These are phyloP conservation scores for Paramecium tetraurelia DNA, from an alignment of 73 alveolate genomes.

Conservation along the genomic window DNA sequence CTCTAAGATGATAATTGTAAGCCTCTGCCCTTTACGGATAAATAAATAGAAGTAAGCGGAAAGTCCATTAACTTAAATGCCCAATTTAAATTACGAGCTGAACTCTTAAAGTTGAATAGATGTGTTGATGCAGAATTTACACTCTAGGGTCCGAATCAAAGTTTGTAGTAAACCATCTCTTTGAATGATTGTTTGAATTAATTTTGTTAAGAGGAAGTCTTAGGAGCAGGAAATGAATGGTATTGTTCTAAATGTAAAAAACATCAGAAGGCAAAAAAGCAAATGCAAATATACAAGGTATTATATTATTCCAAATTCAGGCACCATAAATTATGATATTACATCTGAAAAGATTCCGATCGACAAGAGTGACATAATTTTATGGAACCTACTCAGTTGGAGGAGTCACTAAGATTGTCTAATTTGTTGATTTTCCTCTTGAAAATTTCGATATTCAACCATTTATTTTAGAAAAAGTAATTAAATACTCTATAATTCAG, in stretches of 20 bases:
- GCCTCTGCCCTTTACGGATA: background rate
- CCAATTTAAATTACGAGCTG: background rate
- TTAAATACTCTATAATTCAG: background rate
- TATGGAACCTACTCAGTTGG: conserved; percentile 18
- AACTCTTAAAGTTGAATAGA: background rate
- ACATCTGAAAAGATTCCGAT: conserved; percentile 82
- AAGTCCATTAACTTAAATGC: background rate
- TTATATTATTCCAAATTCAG: background rate
- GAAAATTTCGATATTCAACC: conserved; percentile 71
- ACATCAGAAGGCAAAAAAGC: conserved; percentile 78
- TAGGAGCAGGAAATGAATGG: conserved; percentile 89
- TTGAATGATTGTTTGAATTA: conserved; percentile 38
- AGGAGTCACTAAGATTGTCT: conserved; percentile 55
- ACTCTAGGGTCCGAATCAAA: background rate
- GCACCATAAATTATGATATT: conserved; percentile 84
- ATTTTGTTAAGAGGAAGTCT: conserved; percentile 70
- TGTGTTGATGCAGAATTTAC: conserved; percentile 33
- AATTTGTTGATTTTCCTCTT: conserved; percentile 69
- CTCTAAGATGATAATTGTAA: background rate
- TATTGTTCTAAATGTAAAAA: conserved; percentile 88
- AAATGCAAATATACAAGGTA: conserved; percentile 77
- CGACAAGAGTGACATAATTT: conserved; percentile 59
- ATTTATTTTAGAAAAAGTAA: background rate
- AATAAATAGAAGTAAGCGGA: background rate
- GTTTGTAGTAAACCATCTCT: background rate